Conservation (phyloP, 2,329 filamentous ascomycete species). For the Fusarium mundagurra region DNA sequence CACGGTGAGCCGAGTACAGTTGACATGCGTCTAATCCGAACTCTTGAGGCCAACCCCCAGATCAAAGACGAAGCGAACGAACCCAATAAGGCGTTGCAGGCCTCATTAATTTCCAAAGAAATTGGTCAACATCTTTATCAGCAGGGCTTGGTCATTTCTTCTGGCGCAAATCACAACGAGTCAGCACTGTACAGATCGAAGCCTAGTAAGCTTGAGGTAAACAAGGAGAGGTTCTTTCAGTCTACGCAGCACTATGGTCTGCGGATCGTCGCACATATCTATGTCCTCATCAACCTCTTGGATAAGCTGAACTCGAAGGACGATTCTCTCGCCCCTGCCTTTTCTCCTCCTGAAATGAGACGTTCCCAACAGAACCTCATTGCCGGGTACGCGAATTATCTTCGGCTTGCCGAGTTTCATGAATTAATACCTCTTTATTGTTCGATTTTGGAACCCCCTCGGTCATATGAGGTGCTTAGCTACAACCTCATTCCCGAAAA, state of each 20-base stretch:
- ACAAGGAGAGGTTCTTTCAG: constrained; percentile 60
- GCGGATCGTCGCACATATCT: constrained; percentile 74
- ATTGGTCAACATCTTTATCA: constrained; percentile 67
- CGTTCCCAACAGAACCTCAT: constrained; percentile 78
- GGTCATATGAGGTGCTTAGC: constrained; percentile 77
- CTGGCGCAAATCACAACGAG: constrained; percentile 35
- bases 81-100: constrained; percentile 80
- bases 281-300: constrained; percentile 73
- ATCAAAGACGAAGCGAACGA: constrained; percentile 68
- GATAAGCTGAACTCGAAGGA: constrained; percentile 60
- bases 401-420: constrained; percentile 77
- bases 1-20: constrained; percentile 65
- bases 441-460: constrained; percentile 74
- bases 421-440: constrained; percentile 90
- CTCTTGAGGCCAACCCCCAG: constrained; percentile 65
- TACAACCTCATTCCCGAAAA: constrained; percentile 79
- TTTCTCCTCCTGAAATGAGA: constrained; percentile 41
- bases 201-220: constrained; percentile 46
- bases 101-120: constrained; percentile 75
- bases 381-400: constrained; percentile 81
- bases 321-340: constrained; percentile 15
- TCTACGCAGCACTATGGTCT: constrained; percentile 71
- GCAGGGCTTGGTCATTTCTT: constrained; percentile 59
- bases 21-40: constrained; percentile 67
- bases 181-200: constrained; percentile 44